A percentile compares a stretch with the other conserved stretches of the same genome.
phyloP scores from a whole-genome alignment of 805 yeast genomes.

The Starmerella sirachaensis region DNA sequence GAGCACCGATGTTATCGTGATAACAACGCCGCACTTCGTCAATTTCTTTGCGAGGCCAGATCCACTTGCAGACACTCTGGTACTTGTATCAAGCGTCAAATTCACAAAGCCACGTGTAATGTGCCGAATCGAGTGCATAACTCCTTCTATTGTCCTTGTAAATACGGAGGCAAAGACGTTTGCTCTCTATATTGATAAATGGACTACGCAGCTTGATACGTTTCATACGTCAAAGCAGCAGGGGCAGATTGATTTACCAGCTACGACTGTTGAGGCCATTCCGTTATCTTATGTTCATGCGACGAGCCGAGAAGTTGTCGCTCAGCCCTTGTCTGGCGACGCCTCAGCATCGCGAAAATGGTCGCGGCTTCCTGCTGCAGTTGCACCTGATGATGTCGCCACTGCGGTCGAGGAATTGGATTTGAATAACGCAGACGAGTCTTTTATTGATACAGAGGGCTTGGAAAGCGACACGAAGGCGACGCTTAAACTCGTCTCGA shows the following conservation, averaged over 20 bases:
- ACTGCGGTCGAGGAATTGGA: too few species aligned
- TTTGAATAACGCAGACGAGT: too few species aligned
- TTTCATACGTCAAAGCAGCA: too few species aligned
- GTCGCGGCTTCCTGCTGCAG: not conserved
- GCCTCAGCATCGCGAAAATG: not conserved
- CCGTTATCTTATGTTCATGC: not conserved
- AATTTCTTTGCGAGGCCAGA: constrained; percentile 9
- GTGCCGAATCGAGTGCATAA: not conserved
- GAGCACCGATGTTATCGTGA: constrained; percentile 15
- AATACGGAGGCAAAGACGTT: not conserved
- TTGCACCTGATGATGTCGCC: too few species aligned
- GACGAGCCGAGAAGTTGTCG: not conserved
- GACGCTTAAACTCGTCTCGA: not conserved
- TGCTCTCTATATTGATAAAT: constrained; percentile 7
- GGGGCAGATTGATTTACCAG: not conserved
- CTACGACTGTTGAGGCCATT: not conserved
- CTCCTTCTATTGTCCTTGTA: constrained; percentile 1
- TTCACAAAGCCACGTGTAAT: constrained; percentile 2
- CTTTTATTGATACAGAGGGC: too few species aligned
- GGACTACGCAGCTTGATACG: constrained; percentile 1
- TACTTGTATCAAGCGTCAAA: constrained; percentile 11
- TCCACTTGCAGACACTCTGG: constrained; percentile 6
- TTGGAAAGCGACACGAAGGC: not conserved
- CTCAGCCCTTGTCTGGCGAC: not conserved
- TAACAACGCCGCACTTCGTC: constrained; percentile 7